Base-by-base conservation (phyloP, 148 eudicot genomes). In the Rhododendron henanense region DNA sequence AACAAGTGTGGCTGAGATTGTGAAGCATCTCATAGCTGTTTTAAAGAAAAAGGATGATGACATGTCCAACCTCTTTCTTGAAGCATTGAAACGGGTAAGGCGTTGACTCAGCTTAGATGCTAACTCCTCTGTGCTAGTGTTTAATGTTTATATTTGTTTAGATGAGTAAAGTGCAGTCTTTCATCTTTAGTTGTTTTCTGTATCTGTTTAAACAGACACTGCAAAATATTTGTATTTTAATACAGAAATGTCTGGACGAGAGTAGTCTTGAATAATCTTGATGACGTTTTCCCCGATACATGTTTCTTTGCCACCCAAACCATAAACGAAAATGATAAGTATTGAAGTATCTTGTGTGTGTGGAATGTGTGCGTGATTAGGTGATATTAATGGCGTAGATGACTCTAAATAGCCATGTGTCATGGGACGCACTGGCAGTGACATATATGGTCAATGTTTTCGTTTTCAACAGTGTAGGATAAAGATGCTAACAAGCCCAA, bases 11-110 rank as follows among this genome's bases (percentile, higher is more conserved):
- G 88, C 93, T 82, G 98, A 93, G 91, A 91, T 97, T 87, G 93
- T 97, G 89, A 94, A 94, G 88, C 92, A 94, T 90, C 90, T 97
- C 77, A 91, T 97, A 76, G 83, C 92, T 84, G 93, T 89, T 89
- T 82, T 97, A 51, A 94, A 88, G 94, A 94, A 94, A 88, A 97
- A 90, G 85, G 93, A 90, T 47, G 94, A 84, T 9, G 89, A 95
- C 78, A 19, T 93, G 65, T 87, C 94, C 74, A 84, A 76, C 59
- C 77, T 92, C 45, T 96, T 91, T 90, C 89, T 95, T 75, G 94
- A 95, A 90, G 96, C 98, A 11, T 87, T 94, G 71, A 94, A 94
- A 92, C 93, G 93, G 95, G 99, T 97, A 89, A 87, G 88, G 6
- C 74, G 18, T 63, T 61, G 50, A 76, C 83, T 82, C 67, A 5